Percentiles rank a stretch among this genome's conserved stretches.
Evolutionary conservation across 306 rosid species (phyloP).

Genomic region (Sicyos edulis): DNA sequence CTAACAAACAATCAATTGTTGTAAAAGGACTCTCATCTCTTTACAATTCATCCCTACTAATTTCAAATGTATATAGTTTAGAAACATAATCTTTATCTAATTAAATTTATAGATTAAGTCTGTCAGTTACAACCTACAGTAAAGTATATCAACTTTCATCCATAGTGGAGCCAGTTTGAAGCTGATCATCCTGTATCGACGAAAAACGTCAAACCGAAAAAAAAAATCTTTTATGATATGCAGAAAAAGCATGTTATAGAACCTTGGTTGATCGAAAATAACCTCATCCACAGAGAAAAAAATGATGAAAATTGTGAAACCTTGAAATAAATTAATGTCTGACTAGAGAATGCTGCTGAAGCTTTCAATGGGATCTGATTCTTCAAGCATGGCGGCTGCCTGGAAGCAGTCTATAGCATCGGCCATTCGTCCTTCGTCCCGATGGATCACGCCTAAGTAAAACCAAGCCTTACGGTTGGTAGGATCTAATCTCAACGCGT

Average conservation of each 20-base stretch:
- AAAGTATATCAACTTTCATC: background rate
- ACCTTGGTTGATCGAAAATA: background rate
- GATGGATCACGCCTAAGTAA: conserved; percentile 69
- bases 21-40: conserved; percentile 19
- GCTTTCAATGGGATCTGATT: conserved; percentile 77
- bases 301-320: conserved; percentile 10
- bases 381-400: conserved; percentile 93
- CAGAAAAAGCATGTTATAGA: background rate
- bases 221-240: background rate
- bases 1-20: conserved; percentile 20
- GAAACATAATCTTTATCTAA: conserved; percentile 1
- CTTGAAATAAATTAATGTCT: conserved; percentile 9
- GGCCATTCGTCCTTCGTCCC: conserved; percentile 54
- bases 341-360: conserved; percentile 53
- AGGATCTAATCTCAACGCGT: conserved; percentile 71
- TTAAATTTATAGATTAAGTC: conserved; percentile 14
- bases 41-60: conserved; percentile 14
- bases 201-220: background rate
- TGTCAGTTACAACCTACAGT: conserved; percentile 7
- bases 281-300: conserved; percentile 1
- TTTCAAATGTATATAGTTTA: conserved; percentile 15
- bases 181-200: background rate
- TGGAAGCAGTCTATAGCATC: conserved; percentile 91
- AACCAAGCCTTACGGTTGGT: conserved; percentile 77
- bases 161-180: background rate